Percentiles rank a stretch among this genome's conserved stretches.
These are phyloP conservation scores for Fagus crenata DNA, from an alignment of 306 rosid species.

Conservation along the genomic window DNA sequence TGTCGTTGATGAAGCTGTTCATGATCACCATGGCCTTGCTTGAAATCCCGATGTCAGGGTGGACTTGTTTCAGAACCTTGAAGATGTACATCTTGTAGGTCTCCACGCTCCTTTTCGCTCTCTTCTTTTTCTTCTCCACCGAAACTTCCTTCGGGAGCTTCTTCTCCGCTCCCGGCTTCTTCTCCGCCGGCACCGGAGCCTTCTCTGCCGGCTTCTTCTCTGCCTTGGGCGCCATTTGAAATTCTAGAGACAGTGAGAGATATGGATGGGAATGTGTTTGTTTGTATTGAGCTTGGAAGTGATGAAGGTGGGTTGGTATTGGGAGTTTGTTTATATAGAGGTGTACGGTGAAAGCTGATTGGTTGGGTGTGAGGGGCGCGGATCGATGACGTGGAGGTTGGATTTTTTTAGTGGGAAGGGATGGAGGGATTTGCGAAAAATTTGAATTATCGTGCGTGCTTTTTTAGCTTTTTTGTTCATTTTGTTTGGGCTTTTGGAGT, in stretches of 20 bases:
- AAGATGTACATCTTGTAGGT: slow-evolving; percentile 49
- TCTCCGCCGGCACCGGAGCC: slow-evolving; percentile 38
- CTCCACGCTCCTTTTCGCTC: slow-evolving; percentile 31
- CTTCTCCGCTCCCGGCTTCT: slow-evolving; percentile 40
- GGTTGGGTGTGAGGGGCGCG: slow-evolving; percentile 12
- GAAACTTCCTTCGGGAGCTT: slow-evolving; percentile 34
- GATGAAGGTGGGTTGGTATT: neutral
- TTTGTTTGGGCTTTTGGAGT: neutral
- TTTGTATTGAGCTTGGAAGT: too few species aligned
- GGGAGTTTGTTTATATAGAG: slow-evolving; percentile 22
- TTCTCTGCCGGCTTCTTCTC: slow-evolving; percentile 54
- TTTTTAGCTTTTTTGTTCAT: neutral
- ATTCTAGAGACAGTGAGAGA: too few species aligned
- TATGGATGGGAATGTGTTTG: too few species aligned
- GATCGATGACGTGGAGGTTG: slow-evolving; percentile 38
- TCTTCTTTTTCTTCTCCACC: slow-evolving; percentile 37
- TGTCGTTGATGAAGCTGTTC: slow-evolving; percentile 51
- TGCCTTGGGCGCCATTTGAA: slow-evolving; percentile 37
- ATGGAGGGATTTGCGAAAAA: neutral
- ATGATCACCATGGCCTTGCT: slow-evolving; percentile 53
- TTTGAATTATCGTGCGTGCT: neutral
- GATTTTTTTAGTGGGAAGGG: neutral
- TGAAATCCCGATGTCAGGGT: slow-evolving; percentile 52
- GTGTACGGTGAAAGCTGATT: slow-evolving; percentile 18
- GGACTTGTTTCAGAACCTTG: slow-evolving; percentile 52